Evolutionary conservation across 805 yeast genomes (phyloP), one percentile per base, ranked within the genome.

Genomic region (Saccharomyces paradoxus): DNA sequence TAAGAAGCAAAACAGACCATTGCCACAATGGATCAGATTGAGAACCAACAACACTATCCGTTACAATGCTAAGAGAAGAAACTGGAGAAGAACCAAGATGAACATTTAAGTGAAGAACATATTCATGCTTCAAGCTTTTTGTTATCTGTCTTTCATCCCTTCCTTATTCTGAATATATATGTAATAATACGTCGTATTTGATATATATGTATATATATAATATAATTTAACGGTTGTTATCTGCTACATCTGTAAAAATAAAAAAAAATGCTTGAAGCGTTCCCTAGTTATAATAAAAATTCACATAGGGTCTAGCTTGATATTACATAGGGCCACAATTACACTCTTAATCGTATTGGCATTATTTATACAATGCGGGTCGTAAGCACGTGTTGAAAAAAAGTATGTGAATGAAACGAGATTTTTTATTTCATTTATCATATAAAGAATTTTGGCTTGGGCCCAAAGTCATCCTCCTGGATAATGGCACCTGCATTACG

Each of bases 11-110:
- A 92, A 90, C 92, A 89, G 98, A 85, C 97, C 97, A 77, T 87
- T 92, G 78, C 99, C 99, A 74, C 97, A 91, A 82, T 92, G 97
- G 97, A 81, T 92, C 87, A 89, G 98, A 83, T 84, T 91, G 80
- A 92, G 90, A 87, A 89, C 98, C 77, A 85, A 81, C 80, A 92
- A 89, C 96, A 91, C 84, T 73, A 87, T 94, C 83, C 89, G 96
- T 85, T 89, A 89, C 88, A 92, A 92, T 82, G 95, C 96, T 77
- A 94, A 94, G 90, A 90, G 98, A 89, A 87, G 98, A 86, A 96
- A 94, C 94, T 92, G 99, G 99, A 92, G 97, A 88, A 89, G 98
- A 87, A 92, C 97, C 74, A 92, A 92, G 96, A 84, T 92, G 81
- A 83, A 84, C 85, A 78, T 92, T 84, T 92, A 91, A 88, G 76